phyloP scores from a whole-genome alignment of 2,329 filamentous ascomycete genomes.

The Sarocladium brachiariae region DNA sequence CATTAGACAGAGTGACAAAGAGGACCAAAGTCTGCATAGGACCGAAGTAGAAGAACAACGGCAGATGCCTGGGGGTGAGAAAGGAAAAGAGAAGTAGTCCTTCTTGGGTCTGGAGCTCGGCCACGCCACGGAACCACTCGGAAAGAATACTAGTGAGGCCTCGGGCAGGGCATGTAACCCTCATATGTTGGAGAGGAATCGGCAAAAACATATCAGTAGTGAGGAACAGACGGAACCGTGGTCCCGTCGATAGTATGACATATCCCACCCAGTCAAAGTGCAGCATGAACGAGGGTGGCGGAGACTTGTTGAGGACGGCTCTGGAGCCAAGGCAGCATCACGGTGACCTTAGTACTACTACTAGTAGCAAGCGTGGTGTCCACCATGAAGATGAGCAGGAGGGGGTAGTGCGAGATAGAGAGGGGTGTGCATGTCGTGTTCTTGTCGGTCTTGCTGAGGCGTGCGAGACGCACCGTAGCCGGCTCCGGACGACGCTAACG shows the following conservation, averaged over 20 bases:
- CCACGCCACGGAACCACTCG: slow-evolving; percentile 4
- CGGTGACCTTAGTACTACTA: not conserved
- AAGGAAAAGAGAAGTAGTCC: not conserved
- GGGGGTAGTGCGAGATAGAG: not conserved
- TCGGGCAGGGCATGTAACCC: not conserved
- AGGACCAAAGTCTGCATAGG: slow-evolving; percentile 9
- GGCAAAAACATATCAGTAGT: not conserved
- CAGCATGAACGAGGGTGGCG: not conserved
- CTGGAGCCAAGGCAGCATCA: slow-evolving; percentile 1
- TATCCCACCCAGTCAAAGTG: not conserved
- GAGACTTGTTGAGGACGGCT: not conserved
- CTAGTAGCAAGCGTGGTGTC: slow-evolving; percentile 3
- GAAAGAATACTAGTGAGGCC: not conserved
- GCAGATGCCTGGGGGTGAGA: not conserved
- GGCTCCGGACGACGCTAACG: slow-evolving; percentile 3
- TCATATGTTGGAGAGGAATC: not conserved
- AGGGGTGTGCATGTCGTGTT: slow-evolving; percentile 1
- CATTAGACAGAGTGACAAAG: not conserved
- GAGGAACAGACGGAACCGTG: not conserved
- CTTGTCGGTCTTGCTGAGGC: not conserved
- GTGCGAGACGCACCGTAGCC: not conserved
- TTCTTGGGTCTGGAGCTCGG: not conserved
- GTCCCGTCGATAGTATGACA: not conserved
- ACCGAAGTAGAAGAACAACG: slow-evolving; percentile 14
- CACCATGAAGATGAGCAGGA: slow-evolving; percentile 4